These are phyloP conservation scores for Penicillium sp. DNA, from an alignment of 2,329 filamentous ascomycete species.

Conservation along the genomic window DNA sequence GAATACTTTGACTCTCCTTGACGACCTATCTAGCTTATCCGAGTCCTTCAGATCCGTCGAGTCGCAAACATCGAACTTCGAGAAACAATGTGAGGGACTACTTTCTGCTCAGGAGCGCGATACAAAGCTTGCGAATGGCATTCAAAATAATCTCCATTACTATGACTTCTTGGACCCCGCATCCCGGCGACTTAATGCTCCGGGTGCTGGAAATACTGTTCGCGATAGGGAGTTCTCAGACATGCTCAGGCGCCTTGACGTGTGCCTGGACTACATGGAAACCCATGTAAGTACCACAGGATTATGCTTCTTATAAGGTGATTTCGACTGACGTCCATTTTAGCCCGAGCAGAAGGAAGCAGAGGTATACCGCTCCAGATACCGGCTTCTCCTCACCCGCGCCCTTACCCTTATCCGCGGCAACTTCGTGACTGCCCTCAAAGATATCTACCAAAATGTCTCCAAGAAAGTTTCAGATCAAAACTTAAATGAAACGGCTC, in stretches of 20 bases:
- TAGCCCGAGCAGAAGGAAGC: conserved; percentile 83
- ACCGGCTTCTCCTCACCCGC: conserved; percentile 74
- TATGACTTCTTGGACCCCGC: conserved; percentile 92
- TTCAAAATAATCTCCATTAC: conserved; percentile 88
- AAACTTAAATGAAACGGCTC: conserved; percentile 69
- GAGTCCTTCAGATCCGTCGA: conserved; percentile 86
- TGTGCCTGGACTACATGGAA: conserved; percentile 91
- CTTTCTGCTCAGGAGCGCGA: conserved; percentile 78
- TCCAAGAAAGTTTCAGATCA: conserved; percentile 63
- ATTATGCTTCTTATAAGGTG: conserved; percentile 3
- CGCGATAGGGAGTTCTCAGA: conserved; percentile 82
- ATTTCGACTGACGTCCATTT: conserved; percentile 32
- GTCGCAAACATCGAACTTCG: conserved; percentile 87
- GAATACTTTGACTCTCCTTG: conserved; percentile 73
- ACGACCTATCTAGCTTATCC: conserved; percentile 74
- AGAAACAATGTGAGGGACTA: conserved; percentile 85
- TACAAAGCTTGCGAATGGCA: conserved; percentile 74
- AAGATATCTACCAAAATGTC: conserved; percentile 62
- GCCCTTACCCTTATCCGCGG: conserved; percentile 66
- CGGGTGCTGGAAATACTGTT: conserved; percentile 81
- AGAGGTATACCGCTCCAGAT: conserved; percentile 81
- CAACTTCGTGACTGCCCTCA: conserved; percentile 63
- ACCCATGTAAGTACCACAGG: conserved; percentile 58
- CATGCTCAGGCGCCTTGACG: conserved; percentile 82
- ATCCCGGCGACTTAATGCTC: conserved; percentile 85